Conservation (phyloP, 2,329 filamentous ascomycete species). For the Cryphonectria radicalis region DNA sequence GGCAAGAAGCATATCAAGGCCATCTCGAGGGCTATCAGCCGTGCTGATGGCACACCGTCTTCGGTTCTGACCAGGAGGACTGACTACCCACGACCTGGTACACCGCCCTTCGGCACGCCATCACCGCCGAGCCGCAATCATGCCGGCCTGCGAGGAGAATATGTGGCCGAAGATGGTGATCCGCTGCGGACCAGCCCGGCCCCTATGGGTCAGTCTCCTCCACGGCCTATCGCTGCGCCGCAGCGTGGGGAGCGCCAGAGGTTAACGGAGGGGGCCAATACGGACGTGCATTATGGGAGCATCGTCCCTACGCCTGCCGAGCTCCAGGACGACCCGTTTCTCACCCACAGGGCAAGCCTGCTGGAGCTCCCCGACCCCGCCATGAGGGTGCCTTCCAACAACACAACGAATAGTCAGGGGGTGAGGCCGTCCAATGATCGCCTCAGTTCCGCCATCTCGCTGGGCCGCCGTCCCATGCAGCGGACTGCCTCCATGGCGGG, state of each 20-base stretch:
- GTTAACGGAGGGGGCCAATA: slow-evolving; percentile 43
- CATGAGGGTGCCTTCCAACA: slow-evolving; percentile 45
- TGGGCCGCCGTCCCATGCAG: slow-evolving; percentile 37
- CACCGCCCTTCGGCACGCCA: slow-evolving; percentile 32
- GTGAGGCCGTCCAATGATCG: slow-evolving; percentile 12
- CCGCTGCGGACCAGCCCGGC: slow-evolving; percentile 36
- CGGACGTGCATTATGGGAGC: slow-evolving; percentile 56
- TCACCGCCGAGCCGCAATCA: slow-evolving; percentile 36
- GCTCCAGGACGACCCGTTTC: slow-evolving; percentile 27
- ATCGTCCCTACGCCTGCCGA: slow-evolving; percentile 50
- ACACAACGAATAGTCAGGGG: slow-evolving; percentile 31
- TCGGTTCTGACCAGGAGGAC: slow-evolving; percentile 37
- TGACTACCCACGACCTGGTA: slow-evolving; percentile 37
- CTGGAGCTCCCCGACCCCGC: slow-evolving; percentile 62
- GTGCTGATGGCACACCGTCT: slow-evolving; percentile 58
- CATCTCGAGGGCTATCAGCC: slow-evolving; percentile 72
- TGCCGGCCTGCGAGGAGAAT: slow-evolving; percentile 31
- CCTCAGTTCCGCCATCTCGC: slow-evolving; percentile 24
- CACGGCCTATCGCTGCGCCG: slow-evolving; percentile 31
- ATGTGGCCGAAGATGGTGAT: slow-evolving; percentile 25
- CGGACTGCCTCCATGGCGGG: slow-evolving; percentile 44
- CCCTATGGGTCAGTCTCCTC: slow-evolving; percentile 33
- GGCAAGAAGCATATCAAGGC: slow-evolving; percentile 95
- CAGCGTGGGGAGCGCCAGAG: slow-evolving; percentile 44
- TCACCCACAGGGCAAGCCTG: slow-evolving; percentile 37